These are phyloP conservation scores for Rhypophila decipiens DNA, from an alignment of 495 filamentous ascomycete species.

Conservation along the genomic window DNA sequence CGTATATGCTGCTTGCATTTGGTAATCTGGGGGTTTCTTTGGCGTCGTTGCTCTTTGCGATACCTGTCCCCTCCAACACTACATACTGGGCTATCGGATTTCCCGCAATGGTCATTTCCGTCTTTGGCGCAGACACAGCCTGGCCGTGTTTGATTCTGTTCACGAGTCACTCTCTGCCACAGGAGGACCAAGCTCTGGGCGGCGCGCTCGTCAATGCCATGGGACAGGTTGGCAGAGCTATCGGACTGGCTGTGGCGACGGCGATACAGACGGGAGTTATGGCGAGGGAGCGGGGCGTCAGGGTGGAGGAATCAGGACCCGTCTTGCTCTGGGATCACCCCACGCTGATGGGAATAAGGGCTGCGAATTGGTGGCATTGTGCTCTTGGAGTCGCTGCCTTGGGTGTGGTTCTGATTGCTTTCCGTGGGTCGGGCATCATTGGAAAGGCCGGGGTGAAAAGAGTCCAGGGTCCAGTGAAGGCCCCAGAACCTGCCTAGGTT, in stretches of 20 bases:
- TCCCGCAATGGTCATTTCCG: conserved; percentile 51
- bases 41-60: conserved; percentile 48
- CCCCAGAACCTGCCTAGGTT: no score
- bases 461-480: no score
- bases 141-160: conserved; percentile 55
- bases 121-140: conserved; percentile 53
- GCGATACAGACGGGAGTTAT: conserved; percentile 52
- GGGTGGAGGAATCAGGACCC: conserved; percentile 30
- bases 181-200: conserved; percentile 55
- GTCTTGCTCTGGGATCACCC: conserved; percentile 33
- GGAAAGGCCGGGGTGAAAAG: conserved; percentile 23
- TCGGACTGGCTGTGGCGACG: conserved; percentile 52
- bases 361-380: conserved; percentile 49
- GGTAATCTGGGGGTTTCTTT: conserved; percentile 44
- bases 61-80: conserved; percentile 46
- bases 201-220: conserved; percentile 56
- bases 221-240: conserved; percentile 49
- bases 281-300: conserved; percentile 31
- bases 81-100: conserved; percentile 57
- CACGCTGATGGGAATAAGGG: conserved; percentile 44
- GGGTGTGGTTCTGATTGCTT: conserved; percentile 31
- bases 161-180: conserved; percentile 49
- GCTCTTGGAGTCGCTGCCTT: conserved; percentile 31
- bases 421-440: conserved; percentile 40
- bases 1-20: conserved; percentile 47